A percentile compares a stretch with the other conserved stretches of the same genome.
Evolutionary conservation across 352 stramenopile genomes (phyloP).

Genomic region (Phytophthora capsici): DNA sequence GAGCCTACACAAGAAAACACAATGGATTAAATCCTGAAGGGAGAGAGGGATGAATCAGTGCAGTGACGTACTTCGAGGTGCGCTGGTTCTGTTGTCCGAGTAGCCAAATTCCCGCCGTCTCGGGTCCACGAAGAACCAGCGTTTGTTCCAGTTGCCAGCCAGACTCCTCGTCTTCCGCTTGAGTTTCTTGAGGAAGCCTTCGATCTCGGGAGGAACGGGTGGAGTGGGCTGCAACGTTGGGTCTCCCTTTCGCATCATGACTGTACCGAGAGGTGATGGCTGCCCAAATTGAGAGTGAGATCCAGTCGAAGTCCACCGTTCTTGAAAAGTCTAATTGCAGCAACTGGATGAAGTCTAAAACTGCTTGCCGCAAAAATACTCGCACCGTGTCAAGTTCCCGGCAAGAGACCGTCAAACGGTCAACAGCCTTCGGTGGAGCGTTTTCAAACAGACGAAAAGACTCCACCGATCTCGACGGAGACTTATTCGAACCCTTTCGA

Average conservation of each 20-base stretch:
- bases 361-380: conserved; percentile 27
- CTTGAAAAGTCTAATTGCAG: conserved; percentile 25
- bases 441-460: too few species aligned
- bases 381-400: not conserved
- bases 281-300: conserved; percentile 34
- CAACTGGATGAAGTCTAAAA: conserved; percentile 21
- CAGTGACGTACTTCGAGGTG: conserved; percentile 51
- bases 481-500: not conserved
- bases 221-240: conserved; percentile 45
- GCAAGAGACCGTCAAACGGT: conserved; percentile 1
- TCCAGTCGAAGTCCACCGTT: conserved; percentile 11
- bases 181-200: conserved; percentile 89
- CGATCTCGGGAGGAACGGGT: conserved; percentile 74
- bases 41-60: too few species aligned
- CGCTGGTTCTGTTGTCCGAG: conserved; percentile 52
- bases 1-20: conserved; percentile 47
- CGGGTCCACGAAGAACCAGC: conserved; percentile 87
- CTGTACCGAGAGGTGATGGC: not conserved
- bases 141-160: conserved; percentile 83
- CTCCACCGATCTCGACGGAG: not conserved
- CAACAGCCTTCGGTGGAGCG: not conserved
- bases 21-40: not conserved
- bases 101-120: conserved; percentile 83
- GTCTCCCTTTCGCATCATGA: conserved; percentile 30
- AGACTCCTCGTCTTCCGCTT: conserved; percentile 86